Evolutionary conservation across 345 rosid species (phyloP), one percentile per base, ranked within the genome.

Genomic region (Camelina laxa): DNA sequence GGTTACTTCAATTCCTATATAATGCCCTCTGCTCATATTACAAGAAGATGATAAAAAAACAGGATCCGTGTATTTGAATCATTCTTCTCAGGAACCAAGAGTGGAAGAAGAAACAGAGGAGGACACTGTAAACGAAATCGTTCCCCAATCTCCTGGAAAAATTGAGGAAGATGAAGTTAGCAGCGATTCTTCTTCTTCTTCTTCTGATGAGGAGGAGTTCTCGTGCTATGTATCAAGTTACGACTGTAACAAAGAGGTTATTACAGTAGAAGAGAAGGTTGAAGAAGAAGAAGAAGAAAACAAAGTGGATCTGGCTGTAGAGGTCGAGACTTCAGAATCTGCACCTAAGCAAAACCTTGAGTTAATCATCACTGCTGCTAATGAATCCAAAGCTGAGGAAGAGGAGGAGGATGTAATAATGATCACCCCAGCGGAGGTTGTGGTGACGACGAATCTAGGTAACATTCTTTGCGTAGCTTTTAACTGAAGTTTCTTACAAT

Each of bases 301-400:
- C 41, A 72, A 72, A 64, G 74, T 60, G 51, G 92, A 79, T 60
- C 67, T 64, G 45, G 74, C 54, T 50, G 44, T 67, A 31, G 82
- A 84, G 41, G 67, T 3, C 0, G 57, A 68, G 55, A 84, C 82
- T 31, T 15, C 62, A 20, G 87, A 64, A 47, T 64, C 64, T 39
- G 47, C 55, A 21, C 61, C 74, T 5, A 83, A 53, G 30, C 30
- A 27, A 17, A 93, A 91, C 77, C 84, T 91, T 13, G 98, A 89
- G 39, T 91, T 72, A 70, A 74, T 45, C 39, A 24, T 24, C 27
- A 24, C 27, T 24, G 27, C 27, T 24, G 27, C 27, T 20, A 69
- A 20, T 24, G 82, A 84, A 61, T 60, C 53, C 6, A 85, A 74
- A 58, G 21, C 60, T 24, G 27, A 7, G 36, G n/a, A n/a, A n/a